Evolutionary conservation across 1,139 yeast genomes (phyloP), one percentile per base, ranked within the genome.

Genomic region (Meyerozyma guilliermondii): DNA sequence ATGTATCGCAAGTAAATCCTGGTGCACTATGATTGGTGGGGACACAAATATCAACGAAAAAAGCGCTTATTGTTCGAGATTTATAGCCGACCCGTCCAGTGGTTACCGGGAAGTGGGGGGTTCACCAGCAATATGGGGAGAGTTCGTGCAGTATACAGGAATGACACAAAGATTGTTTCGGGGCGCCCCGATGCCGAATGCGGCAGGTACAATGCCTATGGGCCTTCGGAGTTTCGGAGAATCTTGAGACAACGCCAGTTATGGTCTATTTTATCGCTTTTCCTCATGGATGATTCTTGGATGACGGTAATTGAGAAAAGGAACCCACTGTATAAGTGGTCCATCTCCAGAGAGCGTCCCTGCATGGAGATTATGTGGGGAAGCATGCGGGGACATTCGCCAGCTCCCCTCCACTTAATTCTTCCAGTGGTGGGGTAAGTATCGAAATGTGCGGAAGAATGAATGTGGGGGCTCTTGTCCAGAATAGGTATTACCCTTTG

Each of bases 161-260:
- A 20, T 33, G 36, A 33, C 36, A 33, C 36, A 33, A 33, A 33
- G 16, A 17, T 11, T 17, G 16, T 9, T 17, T 33, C 36, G 36
- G 36, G 20, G 36, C 22, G 22, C 22, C 22, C 22, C 22, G 7
- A 4, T 20, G 28, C 28, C 28, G 28, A 3, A 26, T 26, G 13
- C 28, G 28, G 27, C 27, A 7, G 13, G 28, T 7, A 20, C 22
- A 5, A 20, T 3, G 22, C 22, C 7, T 6, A 20, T 4, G 22
- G 22, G 5, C 5, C 22, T 3, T 20, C 22, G 22, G 22, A 20
- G 7, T 20, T 20, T 20, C 22, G 22, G 22, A 20, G 22, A 18
- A 20, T 20, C 7, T 20, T 20, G 22, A 5, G n/a, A 20, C 7
- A 3, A 20, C 5, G 22, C 22, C 22, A 20, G 5, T 20, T 20